A percentile compares a stretch with the other conserved stretches of the same genome.
Evolutionary conservation across 1,139 yeast genomes (phyloP).

Genomic region (Diutina catenulata): DNA sequence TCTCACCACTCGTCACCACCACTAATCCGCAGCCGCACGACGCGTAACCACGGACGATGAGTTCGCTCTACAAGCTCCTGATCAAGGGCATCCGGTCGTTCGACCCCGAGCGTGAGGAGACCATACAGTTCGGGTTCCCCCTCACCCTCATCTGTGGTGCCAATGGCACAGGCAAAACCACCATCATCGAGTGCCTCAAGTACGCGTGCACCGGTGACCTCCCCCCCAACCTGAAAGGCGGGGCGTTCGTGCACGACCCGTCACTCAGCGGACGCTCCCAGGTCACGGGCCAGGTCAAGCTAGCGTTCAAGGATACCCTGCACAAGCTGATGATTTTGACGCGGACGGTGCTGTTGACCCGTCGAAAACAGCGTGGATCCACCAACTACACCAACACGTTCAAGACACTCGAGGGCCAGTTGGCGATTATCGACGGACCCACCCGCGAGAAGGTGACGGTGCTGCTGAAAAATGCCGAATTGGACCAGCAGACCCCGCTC

Average conservation of each 20-base stretch:
- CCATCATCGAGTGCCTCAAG: constrained; percentile 86
- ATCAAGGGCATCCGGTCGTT: constrained; percentile 89
- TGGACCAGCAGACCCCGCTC: constrained; percentile 71
- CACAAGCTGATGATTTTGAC: constrained; percentile 78
- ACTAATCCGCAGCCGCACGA: neutral
- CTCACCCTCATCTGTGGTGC: constrained; percentile 90
- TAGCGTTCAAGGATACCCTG: constrained; percentile 69
- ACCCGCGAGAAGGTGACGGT: constrained; percentile 48
- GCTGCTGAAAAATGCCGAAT: constrained; percentile 74
- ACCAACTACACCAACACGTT: constrained; percentile 43
- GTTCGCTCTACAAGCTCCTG: constrained; percentile 64
- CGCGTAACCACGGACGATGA: constrained; percentile 25
- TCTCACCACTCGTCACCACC: too few species aligned
- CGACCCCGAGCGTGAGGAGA: constrained; percentile 70
- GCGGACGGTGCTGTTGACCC: constrained; percentile 64
- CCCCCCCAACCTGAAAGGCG: constrained; percentile 94
- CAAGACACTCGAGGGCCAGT: constrained; percentile 85
- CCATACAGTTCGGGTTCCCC: constrained; percentile 84
- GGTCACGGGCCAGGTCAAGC: constrained; percentile 81
- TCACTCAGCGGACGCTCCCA: constrained; percentile 63
- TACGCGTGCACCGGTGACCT: constrained; percentile 93
- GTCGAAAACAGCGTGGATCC: constrained; percentile 28
- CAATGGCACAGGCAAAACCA: constrained; percentile 98
- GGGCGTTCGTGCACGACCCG: constrained; percentile 95
- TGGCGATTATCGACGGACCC: constrained; percentile 51